A percentile compares a stretch with the other conserved stretches of the same genome.
phyloP scores from a whole-genome alignment of 306 rosid genomes.

The Acacia melanoxylon region DNA sequence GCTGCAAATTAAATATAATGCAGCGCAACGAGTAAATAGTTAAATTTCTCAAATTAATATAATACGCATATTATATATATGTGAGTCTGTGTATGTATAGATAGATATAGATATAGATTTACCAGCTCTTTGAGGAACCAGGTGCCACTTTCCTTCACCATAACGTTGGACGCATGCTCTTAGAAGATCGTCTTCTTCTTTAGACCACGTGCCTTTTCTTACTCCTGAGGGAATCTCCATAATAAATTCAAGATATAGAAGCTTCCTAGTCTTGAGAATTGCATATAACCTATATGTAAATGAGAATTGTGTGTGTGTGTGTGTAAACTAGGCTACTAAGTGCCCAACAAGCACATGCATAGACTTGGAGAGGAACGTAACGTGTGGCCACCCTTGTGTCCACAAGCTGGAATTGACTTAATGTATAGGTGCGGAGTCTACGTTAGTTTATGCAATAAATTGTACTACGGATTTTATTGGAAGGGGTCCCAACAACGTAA shows the following conservation, averaged over 20 bases:
- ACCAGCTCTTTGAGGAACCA: constrained; percentile 7
- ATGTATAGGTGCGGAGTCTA: not conserved
- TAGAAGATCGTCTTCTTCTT: constrained; percentile 3
- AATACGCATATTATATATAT: not conserved
- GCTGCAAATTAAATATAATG: constrained; percentile 9
- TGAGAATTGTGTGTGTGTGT: too few relatives aligned
- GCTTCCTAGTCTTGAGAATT: not conserved
- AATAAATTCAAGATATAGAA: not conserved
- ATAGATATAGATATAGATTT: not conserved
- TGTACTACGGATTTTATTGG: too few relatives aligned
- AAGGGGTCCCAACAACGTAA: too few relatives aligned
- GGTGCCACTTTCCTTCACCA: constrained; percentile 8
- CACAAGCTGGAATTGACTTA: not conserved
- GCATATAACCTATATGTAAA: too few relatives aligned
- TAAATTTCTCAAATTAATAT: not conserved
- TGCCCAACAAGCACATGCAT: not conserved
- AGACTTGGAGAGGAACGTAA: not conserved
- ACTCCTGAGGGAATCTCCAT: not conserved
- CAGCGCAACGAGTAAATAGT: not conserved
- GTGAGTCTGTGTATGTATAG: not conserved
- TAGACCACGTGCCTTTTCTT: not conserved
- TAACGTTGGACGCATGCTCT: not conserved
- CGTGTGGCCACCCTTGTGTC: not conserved
- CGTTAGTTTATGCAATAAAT: too few relatives aligned
- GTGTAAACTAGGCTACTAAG: not conserved